Conservation (phyloP, 345 rosid genomes). For the Brassica rapa region DNA sequence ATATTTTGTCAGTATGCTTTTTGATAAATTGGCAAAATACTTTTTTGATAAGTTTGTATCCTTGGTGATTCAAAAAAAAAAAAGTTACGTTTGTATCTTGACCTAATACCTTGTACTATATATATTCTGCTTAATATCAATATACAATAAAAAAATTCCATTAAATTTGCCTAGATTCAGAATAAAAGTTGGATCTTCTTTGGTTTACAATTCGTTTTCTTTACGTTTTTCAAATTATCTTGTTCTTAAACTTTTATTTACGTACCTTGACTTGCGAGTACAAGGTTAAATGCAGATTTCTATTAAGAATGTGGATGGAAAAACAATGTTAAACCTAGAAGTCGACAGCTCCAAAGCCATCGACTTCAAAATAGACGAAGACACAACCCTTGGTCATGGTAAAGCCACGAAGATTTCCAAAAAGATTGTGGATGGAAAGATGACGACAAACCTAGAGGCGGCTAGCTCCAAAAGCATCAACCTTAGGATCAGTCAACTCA, state of each 20-base stretch:
- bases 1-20: not conserved
- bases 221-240: not conserved
- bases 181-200: not conserved
- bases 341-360: not conserved
- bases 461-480: slow-evolving; percentile 2
- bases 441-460: not conserved
- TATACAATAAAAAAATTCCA: not conserved
- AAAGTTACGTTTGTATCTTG: not conserved
- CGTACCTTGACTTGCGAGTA: not conserved
- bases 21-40: not conserved
- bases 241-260: not conserved
- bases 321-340: not conserved
- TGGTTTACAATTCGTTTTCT: not conserved
- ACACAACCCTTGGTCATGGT: not conserved
- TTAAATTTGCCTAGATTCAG: not conserved
- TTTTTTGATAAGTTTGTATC: not conserved
- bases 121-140: not conserved
- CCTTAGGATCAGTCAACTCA: not conserved
- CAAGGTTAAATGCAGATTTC: not conserved
- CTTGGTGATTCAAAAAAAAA: no score
- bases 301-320: not conserved
- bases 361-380: not conserved
- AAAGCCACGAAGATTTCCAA: not conserved
- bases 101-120: not conserved
- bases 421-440: not conserved